phyloP scores from a whole-genome alignment of 1,139 yeast species.

The Candida tropicalis region DNA sequence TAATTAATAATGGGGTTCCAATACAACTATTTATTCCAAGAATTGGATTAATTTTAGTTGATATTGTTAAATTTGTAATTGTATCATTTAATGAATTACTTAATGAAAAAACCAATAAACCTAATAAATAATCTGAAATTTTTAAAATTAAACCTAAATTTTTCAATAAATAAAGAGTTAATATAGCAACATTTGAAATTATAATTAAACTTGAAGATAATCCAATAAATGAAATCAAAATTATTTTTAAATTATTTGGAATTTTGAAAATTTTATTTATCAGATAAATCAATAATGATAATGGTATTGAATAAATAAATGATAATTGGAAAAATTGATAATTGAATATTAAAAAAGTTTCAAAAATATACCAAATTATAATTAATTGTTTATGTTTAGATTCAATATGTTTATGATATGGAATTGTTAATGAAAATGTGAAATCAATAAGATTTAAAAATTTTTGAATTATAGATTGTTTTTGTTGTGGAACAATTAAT shows the following conservation, averaged over 20 bases:
- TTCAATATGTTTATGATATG: constrained; percentile 18
- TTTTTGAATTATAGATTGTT: constrained; percentile 21
- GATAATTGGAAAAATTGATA: constrained; percentile 20
- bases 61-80: constrained; percentile 42
- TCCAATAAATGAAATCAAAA: constrained; percentile 24
- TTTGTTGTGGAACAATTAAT: constrained; percentile 4
- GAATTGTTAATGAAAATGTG: constrained; percentile 25
- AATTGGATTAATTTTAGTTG: constrained; percentile 36
- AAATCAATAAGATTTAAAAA: constrained; percentile 21
- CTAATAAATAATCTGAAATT: constrained; percentile 44
- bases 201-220: constrained; percentile 30
- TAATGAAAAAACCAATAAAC: constrained; percentile 41
- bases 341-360: constrained; percentile 22
- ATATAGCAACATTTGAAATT: constrained; percentile 31
- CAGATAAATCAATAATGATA: not conserved
- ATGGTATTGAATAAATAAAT: constrained; percentile 9
- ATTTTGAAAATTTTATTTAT: not conserved
- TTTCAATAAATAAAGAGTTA: constrained; percentile 34
- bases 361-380: constrained; percentile 24
- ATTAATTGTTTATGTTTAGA: constrained; percentile 11
- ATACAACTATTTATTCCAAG: constrained; percentile 45
- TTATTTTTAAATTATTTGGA: constrained; percentile 1
- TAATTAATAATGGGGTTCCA: constrained; percentile 44
- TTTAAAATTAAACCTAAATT: constrained; percentile 41
- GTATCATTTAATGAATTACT: constrained; percentile 45